Conservation (phyloP, 2,329 filamentous ascomycete genomes). For the Colletotrichum sidae region DNA sequence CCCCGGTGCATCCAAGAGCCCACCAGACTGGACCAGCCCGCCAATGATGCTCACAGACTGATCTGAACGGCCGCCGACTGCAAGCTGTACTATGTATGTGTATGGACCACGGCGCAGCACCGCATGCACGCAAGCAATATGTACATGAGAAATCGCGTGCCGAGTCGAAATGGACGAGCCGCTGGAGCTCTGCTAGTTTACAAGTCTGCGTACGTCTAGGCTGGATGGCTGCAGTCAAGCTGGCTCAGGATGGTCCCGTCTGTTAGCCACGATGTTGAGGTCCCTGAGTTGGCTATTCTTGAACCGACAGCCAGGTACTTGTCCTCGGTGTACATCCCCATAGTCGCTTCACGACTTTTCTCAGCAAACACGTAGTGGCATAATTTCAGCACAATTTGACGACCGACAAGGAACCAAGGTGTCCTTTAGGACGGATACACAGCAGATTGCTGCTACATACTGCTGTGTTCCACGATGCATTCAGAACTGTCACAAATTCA, state of each 20-base stretch:
- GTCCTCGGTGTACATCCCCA: no score
- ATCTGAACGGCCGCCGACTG: conserved; percentile 14
- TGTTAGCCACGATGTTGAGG: conserved; percentile 8
- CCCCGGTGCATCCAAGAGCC: conserved; percentile 22
- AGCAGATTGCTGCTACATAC: no score
- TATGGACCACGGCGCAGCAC: neutral
- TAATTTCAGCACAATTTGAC: no score
- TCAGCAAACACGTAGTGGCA: no score
- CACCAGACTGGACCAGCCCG: conserved; percentile 14
- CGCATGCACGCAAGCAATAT: neutral
- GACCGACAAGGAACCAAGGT: no score
- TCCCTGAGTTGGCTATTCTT: neutral
- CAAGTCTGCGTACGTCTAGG: conserved; percentile 3
- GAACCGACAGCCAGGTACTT: no score
- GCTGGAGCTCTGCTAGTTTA: conserved; percentile 11
- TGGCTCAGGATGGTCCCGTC: conserved; percentile 30
- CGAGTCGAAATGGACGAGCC: neutral
- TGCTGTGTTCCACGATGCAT: no score
- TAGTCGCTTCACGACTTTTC: no score
- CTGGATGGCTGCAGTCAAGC: conserved; percentile 20
- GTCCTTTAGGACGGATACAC: no score
- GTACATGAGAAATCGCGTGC: neutral
- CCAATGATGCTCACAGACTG: conserved; percentile 25
- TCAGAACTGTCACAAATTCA: no score
- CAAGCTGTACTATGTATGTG: neutral